Conservation (phyloP, 306 rosid species). For the Urtica urens region DNA sequence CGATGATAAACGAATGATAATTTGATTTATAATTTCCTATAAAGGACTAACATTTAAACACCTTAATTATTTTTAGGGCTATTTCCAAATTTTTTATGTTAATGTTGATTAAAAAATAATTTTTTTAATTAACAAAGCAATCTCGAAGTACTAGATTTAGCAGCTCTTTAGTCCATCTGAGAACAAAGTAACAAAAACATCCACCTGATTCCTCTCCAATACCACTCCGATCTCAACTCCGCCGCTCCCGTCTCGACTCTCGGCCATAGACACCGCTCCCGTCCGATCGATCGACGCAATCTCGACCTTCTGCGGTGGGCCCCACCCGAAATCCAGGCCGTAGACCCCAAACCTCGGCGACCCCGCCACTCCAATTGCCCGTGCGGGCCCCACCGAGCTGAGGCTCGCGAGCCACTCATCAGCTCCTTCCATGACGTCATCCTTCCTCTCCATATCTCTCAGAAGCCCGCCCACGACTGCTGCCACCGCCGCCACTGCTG, state of each 20-base stretch:
- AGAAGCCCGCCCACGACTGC: constrained; percentile 13
- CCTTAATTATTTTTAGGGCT: no score
- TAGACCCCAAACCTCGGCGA: constrained; percentile 38
- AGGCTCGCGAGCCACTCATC: constrained; percentile 1
- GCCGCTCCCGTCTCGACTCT: constrained; percentile 13
- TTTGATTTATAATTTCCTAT: no score
- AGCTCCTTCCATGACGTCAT: constrained; percentile 8
- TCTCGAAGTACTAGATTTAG: no score
- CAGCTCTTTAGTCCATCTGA: neutral
- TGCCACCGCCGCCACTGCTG: constrained; percentile 10
- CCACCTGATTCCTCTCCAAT: constrained; percentile 1
- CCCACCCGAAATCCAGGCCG: constrained; percentile 39
- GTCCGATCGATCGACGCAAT: constrained; percentile 4
- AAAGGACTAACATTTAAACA: no score
- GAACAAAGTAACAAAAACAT: constrained; percentile 7
- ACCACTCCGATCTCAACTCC: constrained; percentile 17
- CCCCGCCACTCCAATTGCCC: constrained; percentile 24
- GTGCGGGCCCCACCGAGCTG: neutral
- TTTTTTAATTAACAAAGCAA: no score
- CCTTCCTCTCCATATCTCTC: neutral
- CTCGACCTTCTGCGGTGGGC: constrained; percentile 33
- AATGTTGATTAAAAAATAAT: no score
- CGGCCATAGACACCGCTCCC: constrained; percentile 14
- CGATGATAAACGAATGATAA: no score
- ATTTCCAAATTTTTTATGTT: no score